Evolutionary conservation across 2,329 filamentous ascomycete genomes (phyloP), one percentile per base, ranked within the genome.

Genomic region (Golovinomyces cichoracearum): DNA sequence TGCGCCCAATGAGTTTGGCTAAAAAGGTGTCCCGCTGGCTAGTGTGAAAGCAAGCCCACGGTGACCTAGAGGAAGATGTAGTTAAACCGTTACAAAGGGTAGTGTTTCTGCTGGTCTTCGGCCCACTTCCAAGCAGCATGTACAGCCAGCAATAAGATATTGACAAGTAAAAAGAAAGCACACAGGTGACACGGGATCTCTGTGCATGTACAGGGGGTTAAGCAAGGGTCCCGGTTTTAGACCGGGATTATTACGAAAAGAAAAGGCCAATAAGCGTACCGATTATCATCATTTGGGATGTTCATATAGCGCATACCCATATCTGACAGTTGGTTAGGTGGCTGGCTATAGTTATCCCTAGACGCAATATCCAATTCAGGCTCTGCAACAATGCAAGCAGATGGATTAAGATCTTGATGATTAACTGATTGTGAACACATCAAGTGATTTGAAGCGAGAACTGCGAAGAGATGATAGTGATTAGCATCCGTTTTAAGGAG

Each of bases 401-500:
- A 55, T 48, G 57, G 52, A 53, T 58, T 56, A 48, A 60, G 51
- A 50, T 61, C 58, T 57, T 58, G 57, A 49, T 59, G 55, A 51
- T 59, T 61, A 58, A 55, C 55, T 56, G 58, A 54, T 61, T 60
- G 58, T 51, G 60, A 60, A 57, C 58, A 57, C 60, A 62, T 62
- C 56, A 61, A 60, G 56, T 56, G 53, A 56, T 55, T 52, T 57
- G 51, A 38, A 54, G 45, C 17, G 48, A 45, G 40, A 23, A 48
- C 47, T 47, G 50, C 46, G 25, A 50, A 50, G 50, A 52, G 31
- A 23, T n/a, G 23, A 21, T 25, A 9, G 31, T 46, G 46, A 48
- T 51, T 51, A 53, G 48, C 17, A 31, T 38, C 33, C 12, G 31
- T 40, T 46, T 33, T 4, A 17, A 13, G 26, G 12, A 6, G 3